A percentile compares a stretch with the other conserved stretches of the same genome.
phyloP scores from a whole-genome alignment of 371 early-diverging fungal genomes.

The Batkoa obscura region DNA sequence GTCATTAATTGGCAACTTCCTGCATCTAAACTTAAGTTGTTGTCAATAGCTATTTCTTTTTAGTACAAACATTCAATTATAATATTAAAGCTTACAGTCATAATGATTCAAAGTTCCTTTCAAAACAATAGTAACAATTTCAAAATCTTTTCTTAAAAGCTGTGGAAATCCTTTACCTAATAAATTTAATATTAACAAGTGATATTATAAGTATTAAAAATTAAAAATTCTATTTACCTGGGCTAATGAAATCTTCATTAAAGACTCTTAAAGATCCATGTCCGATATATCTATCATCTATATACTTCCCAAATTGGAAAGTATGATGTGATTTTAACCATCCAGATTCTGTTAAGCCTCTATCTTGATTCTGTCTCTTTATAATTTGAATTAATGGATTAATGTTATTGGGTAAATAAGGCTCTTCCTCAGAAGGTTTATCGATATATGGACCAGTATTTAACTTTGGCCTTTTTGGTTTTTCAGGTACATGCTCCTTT shows the following conservation, averaged over 20 bases:
- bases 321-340: slow-evolving; percentile 2
- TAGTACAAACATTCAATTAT: background rate
- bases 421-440: too few species aligned
- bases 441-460: too few species aligned
- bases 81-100: background rate
- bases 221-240: background rate
- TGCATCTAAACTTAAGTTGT: background rate
- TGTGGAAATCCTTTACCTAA: slow-evolving; percentile 2
- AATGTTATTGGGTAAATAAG: too few species aligned
- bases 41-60: background rate
- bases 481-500: too few species aligned
- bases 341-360: background rate
- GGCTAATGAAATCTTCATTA: slow-evolving; percentile 2
- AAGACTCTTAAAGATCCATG: background rate
- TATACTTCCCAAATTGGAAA: slow-evolving; percentile 1
- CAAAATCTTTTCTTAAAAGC: slow-evolving; percentile 1
- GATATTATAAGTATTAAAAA: background rate
- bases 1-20: background rate
- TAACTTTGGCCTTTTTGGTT: too few species aligned
- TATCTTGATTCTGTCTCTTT: background rate
- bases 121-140: slow-evolving; percentile 1
- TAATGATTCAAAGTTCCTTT: slow-evolving; percentile 1
- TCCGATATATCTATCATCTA: background rate
- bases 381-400: background rate
- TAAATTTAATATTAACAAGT: background rate